phyloP scores from a whole-genome alignment of 257 asterid species.

The Solanum chaucha region DNA sequence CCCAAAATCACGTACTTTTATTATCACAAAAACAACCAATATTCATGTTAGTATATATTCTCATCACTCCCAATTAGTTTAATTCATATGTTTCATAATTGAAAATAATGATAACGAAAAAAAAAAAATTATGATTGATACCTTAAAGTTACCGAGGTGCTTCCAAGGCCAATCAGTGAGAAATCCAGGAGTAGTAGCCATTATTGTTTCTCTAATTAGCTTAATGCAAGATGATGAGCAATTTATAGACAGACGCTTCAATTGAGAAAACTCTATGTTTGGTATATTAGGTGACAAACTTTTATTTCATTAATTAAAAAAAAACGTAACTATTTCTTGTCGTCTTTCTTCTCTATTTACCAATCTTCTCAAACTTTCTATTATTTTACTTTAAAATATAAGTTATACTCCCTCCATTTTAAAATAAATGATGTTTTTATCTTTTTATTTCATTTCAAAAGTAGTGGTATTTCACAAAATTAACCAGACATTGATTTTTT shows the following conservation, averaged over 20 bases:
- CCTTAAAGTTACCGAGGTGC: slow-evolving; percentile 21
- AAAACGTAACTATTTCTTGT: background rate
- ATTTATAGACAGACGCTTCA: background rate
- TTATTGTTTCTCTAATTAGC: background rate
- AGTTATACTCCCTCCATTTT: background rate
- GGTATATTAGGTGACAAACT: background rate
- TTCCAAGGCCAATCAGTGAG: slow-evolving; percentile 34
- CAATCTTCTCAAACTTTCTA: background rate
- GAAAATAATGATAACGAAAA: background rate
- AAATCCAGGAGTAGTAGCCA: slow-evolving; percentile 23
- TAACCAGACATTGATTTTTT: background rate
- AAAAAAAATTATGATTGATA: background rate
- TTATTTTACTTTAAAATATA: background rate
- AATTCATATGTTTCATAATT: background rate
- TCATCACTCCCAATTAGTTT: background rate
- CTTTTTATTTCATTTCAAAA: background rate
- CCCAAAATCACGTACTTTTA: slow-evolving; percentile 45
- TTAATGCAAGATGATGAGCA: background rate
- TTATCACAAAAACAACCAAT: background rate
- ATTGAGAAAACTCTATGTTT: background rate
- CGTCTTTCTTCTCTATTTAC: background rate
- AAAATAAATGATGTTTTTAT: background rate
- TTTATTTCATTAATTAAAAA: background rate
- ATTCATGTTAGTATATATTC: background rate
- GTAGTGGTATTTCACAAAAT: background rate